Evolutionary conservation across 2,329 filamentous ascomycete species (phyloP).

Genomic region (Mycocentrospora acerina): DNA sequence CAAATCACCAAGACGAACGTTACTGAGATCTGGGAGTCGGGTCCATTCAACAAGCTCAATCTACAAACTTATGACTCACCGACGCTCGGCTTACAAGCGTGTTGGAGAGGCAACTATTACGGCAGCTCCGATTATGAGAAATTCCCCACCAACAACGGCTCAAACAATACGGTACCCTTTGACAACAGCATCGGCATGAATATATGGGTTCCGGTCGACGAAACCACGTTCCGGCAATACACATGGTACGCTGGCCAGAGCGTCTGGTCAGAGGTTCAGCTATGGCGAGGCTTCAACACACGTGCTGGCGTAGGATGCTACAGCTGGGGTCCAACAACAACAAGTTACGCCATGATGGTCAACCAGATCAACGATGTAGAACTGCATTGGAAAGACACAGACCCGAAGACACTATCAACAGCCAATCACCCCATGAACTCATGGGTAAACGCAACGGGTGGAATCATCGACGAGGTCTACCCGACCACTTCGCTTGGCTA

Average conservation of each 20-base stretch:
- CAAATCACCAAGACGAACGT: slow-evolving; percentile 45
- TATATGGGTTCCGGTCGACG: slow-evolving; percentile 47
- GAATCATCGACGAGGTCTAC: slow-evolving; percentile 39
- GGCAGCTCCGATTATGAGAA: slow-evolving; percentile 42
- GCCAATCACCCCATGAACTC: slow-evolving; percentile 43
- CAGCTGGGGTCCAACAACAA: slow-evolving; percentile 43
- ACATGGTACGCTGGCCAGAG: slow-evolving; percentile 44
- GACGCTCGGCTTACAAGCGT: slow-evolving; percentile 79
- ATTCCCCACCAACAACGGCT: slow-evolving; percentile 34
- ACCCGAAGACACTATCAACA: slow-evolving; percentile 22
- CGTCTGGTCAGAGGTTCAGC: slow-evolving; percentile 40
- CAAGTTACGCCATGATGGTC: slow-evolving; percentile 48
- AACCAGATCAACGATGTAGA: slow-evolving; percentile 43
- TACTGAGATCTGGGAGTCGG: slow-evolving; percentile 44
- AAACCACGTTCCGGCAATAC: slow-evolving; percentile 44
- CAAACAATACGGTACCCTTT: slow-evolving; percentile 24
- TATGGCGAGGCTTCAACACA: slow-evolving; percentile 44
- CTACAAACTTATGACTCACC: slow-evolving; percentile 89
- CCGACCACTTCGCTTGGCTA: slow-evolving; percentile 45
- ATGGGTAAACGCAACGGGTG: slow-evolving; percentile 35
- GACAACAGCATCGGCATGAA: slow-evolving; percentile 43
- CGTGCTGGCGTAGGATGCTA: slow-evolving; percentile 50
- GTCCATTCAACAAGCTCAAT: slow-evolving; percentile 66
- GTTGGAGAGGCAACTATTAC: slow-evolving; percentile 69
- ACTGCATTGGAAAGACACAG: slow-evolving; percentile 49